Evolutionary conservation across 2,329 filamentous ascomycete genomes (phyloP).

Genomic region (Aspergillus fructus): DNA sequence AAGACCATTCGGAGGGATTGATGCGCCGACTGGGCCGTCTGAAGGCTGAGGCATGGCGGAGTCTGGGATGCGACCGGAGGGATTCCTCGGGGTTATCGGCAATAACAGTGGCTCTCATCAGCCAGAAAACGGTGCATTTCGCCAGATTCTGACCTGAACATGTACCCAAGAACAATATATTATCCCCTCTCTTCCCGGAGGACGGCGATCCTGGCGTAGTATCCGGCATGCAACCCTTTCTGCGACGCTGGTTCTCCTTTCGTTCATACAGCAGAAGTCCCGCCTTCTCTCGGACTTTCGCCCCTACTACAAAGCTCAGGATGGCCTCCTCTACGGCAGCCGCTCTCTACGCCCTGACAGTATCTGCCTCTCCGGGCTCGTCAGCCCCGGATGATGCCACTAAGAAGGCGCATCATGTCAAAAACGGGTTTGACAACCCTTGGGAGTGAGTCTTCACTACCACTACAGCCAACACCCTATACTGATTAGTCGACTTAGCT

Average conservation of each 20-base stretch:
- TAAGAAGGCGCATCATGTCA: conserved; percentile 41
- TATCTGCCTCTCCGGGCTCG: conserved; percentile 35
- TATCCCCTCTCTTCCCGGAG: neutral
- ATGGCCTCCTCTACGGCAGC: conserved; percentile 40
- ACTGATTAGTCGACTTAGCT: conserved; percentile 18
- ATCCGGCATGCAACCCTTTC: conserved; percentile 13
- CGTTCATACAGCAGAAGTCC: conserved; percentile 14
- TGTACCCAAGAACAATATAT: neutral
- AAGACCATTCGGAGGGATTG: neutral
- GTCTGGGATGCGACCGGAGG: neutral
- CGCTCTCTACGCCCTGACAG: conserved; percentile 42
- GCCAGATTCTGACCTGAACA: neutral
- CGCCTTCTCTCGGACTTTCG: conserved; percentile 10
- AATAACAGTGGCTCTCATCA: neutral
- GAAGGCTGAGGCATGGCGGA: neutral
- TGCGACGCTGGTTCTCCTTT: conserved; percentile 22
- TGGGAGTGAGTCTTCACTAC: conserved; percentile 37
- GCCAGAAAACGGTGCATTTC: neutral
- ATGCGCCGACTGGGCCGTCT: neutral
- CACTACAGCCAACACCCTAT: neutral
- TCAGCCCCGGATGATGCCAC: conserved; percentile 40
- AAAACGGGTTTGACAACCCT: conserved; percentile 43
- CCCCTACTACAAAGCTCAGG: conserved; percentile 23
- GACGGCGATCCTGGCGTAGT: neutral
- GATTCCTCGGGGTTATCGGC: conserved; percentile 4